Base-by-base conservation (phyloP, 441 rosid species). In the Euphorbia schlechtendalii region DNA sequence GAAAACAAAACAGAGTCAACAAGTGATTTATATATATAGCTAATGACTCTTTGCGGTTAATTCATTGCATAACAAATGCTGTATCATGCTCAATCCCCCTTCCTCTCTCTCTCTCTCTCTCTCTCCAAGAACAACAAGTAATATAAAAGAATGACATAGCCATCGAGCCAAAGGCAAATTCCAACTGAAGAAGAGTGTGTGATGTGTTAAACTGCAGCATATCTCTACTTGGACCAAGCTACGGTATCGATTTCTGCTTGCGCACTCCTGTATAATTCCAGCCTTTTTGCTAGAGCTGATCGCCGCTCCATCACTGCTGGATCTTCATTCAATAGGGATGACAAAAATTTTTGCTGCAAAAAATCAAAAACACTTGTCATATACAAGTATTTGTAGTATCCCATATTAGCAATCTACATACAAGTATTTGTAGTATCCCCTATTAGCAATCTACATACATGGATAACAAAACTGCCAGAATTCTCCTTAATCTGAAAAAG, bases 241-340 rank as follows among this genome's bases (percentile, higher is more conserved):
- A 83, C 97, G 2, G 86, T 72, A 14, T 93, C 99, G 0, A 93
- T 87, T 48, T 93, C 99, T 3, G 92, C 78, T 70, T 93, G 99
- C 17, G 99, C 97, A 27, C 84, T 85, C 69, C 90, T 80, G 83
- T 90, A 90, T 65, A 93, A 76, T 77, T 93, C 96, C 60, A 93
- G 77, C 68, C 96, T 76, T 84, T 93, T 87, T 0, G 95, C 83
- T 32, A 93, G 92, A 61, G 79, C 85, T 22, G 83, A 64, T 0
- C 99, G 78, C 55, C 96, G 88, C 79, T 93, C 99, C 99, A 93
- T 90, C 61, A 93, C 73, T 3, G 96, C 96, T 1, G 99, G 97
- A 72, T 93, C 97, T 76, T 93, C 99, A 7, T 93, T 93, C 83
- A 93, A 72, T 9, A 93, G 62, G 0, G 96, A 77, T 0, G 99